Conservation (phyloP, 2,329 filamentous ascomycete species). For the Trichoderma sp. region DNA sequence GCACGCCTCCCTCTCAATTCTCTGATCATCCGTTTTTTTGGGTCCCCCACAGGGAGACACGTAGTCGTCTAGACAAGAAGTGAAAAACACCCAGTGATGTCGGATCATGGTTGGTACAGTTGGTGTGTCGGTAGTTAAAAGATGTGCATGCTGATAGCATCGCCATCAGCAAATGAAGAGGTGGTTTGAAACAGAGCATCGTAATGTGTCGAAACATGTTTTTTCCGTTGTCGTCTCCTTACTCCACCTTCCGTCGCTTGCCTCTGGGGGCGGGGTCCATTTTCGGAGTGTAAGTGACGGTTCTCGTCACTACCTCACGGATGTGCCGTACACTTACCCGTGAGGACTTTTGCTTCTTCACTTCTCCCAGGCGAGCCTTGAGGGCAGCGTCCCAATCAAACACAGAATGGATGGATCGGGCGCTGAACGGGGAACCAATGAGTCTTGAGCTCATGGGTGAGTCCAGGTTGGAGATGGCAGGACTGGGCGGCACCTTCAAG, state of each 20-base stretch:
- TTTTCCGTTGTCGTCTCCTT: conserved; percentile 30
- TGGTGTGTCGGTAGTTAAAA: conserved; percentile 13
- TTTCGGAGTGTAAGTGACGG: conserved; percentile 82
- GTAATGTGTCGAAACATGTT: conserved; percentile 1
- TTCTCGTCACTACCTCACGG: conserved; percentile 88
- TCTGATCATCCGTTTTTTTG: conserved; percentile 15
- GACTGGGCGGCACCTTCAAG: conserved; percentile 75
- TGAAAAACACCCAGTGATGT: conserved; percentile 15
- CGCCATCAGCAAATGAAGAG: not conserved
- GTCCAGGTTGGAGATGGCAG: conserved; percentile 62
- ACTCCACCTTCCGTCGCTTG: conserved; percentile 75
- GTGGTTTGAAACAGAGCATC: conserved; percentile 4
- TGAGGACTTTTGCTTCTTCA: conserved; percentile 53
- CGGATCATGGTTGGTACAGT: conserved; percentile 18
- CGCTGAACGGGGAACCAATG: conserved; percentile 70
- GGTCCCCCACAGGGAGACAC: conserved; percentile 5
- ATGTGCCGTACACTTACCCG: conserved; percentile 67
- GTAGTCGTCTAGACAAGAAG: conserved; percentile 18
- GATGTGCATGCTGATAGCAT: not conserved
- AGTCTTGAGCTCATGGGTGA: conserved; percentile 64
- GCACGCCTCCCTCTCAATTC: not conserved
- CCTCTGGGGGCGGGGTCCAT: conserved; percentile 89
- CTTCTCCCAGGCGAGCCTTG: conserved; percentile 62
- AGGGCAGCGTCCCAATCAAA: conserved; percentile 76
- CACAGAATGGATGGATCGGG: conserved; percentile 62